phyloP scores from a whole-genome alignment of 1,139 yeast genomes.

The Geotrichum carabidarum region DNA sequence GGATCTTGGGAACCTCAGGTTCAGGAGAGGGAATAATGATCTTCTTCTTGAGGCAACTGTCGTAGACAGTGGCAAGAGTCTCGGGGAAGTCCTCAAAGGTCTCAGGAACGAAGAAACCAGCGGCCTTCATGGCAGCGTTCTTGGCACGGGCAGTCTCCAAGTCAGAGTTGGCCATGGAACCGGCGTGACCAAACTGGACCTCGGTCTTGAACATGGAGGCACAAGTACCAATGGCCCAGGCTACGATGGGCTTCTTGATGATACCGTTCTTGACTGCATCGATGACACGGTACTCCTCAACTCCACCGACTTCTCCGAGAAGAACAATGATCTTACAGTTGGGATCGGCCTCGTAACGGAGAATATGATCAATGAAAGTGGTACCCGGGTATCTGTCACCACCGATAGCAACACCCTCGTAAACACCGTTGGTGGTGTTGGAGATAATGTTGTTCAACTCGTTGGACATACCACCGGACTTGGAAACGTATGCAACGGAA shows the following conservation, averaged over 20 bases:
- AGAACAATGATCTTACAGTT: conserved; percentile 44
- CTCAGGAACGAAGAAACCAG: conserved; percentile 44
- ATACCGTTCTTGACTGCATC: conserved; percentile 44
- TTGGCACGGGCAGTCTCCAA: conserved; percentile 44
- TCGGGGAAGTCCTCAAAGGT: conserved; percentile 47
- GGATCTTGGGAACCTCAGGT: conserved; percentile 47
- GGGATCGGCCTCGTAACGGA: conserved; percentile 46
- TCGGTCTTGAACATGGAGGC: conserved; percentile 48
- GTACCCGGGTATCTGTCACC: conserved; percentile 50
- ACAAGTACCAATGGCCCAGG: conserved; percentile 48
- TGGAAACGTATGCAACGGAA: conserved; percentile 46
- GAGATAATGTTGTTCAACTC: conserved; percentile 46
- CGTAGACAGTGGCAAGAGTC: conserved; percentile 38
- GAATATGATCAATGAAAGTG: conserved; percentile 45
- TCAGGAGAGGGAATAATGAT: conserved; percentile 40
- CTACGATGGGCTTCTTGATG: conserved; percentile 46
- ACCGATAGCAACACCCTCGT: conserved; percentile 47
- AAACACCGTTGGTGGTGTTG: conserved; percentile 45
- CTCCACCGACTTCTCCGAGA: conserved; percentile 47
- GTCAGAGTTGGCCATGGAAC: conserved; percentile 46
- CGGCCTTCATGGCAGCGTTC: conserved; percentile 45
- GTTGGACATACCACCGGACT: conserved; percentile 48
- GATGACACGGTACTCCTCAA: conserved; percentile 47
- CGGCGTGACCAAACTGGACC: conserved; percentile 48
- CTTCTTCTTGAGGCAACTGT: conserved; percentile 38